phyloP scores from a whole-genome alignment of 768 basidiomycete genomes.

The Leucogyrophana mollusca region DNA sequence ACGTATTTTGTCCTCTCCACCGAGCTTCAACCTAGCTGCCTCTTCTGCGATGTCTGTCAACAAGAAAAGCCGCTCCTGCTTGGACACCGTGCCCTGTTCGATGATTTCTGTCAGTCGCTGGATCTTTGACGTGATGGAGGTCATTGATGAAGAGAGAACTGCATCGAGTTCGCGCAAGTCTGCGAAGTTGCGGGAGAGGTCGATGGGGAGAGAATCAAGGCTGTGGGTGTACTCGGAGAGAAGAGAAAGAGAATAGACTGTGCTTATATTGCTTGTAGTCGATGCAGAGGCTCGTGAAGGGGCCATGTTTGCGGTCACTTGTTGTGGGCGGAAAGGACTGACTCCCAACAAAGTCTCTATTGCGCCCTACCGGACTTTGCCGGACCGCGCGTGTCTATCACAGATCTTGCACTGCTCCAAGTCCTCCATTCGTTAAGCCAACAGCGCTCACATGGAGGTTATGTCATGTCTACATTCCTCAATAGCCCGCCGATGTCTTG shows the following conservation, averaged over 20 bases:
- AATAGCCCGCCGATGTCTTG: too few relatives aligned
- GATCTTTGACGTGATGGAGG: slow-evolving; percentile 79
- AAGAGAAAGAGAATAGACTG: slow-evolving; percentile 64
- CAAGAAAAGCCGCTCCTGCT: slow-evolving; percentile 79
- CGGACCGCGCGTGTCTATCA: slow-evolving; percentile 23
- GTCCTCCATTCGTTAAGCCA: too few relatives aligned
- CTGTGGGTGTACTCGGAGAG: slow-evolving; percentile 87
- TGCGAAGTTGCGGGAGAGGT: slow-evolving; percentile 91
- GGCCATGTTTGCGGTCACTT: slow-evolving; percentile 28
- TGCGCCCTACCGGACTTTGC: slow-evolving; percentile 21
- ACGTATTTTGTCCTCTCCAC: slow-evolving; percentile 97
- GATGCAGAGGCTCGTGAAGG: slow-evolving; percentile 32
- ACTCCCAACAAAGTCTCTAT: neutral
- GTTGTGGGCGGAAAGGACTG: slow-evolving; percentile 10
- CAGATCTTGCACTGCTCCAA: too few relatives aligned
- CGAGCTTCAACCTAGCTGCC: slow-evolving; percentile 84
- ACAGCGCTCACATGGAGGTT: neutral
- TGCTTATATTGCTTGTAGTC: slow-evolving; percentile 30
- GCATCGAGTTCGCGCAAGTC: slow-evolving; percentile 99
- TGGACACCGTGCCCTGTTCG: slow-evolving; percentile 53
- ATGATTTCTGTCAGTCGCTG: slow-evolving; percentile 73
- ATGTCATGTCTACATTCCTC: neutral
- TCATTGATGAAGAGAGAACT: slow-evolving; percentile 87
- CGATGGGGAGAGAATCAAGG: slow-evolving; percentile 89
- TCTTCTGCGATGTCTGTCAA: slow-evolving; percentile 95